Base-by-base conservation (phyloP, 208 protist species). In the Crithidia acanthocephali region DNA sequence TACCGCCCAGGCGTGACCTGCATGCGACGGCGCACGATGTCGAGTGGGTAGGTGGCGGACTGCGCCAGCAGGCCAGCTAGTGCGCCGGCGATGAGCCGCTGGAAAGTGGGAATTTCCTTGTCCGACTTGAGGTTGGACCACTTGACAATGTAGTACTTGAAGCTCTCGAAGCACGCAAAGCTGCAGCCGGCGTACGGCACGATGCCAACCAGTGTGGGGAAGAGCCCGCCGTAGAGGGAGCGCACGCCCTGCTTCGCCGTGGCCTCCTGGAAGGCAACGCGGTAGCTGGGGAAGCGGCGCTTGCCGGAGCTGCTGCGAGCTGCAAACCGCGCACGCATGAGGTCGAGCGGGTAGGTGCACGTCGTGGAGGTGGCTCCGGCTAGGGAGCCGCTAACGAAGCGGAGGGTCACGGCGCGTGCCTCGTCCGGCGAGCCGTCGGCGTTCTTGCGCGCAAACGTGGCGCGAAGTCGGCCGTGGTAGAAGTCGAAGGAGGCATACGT, bases 21-120 rank as follows among this genome's bases (percentile, higher is more conserved):
- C 93, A 98, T 97, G 59, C 96, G 81, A 2, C 96, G 88, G 2
- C 96, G 91, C 57, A 98, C 92, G 74, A 98, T 96, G 80, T 98
- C 96, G 7, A 98, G 80, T 2, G 96, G 96, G 63, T 98, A 98
- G n/a, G 94, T 96, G 37, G 87, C 84, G 28, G 93, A 96, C 80
- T 98, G 96, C 13, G 91, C 93, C n/a, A 97, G 51, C 28, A 96
- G 69, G 16, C 96, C 96, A n/a, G 94, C 82, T 23, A 96, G 70
- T 13, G 76, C 93, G 60, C 95, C 95, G 27, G 89, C 90, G 32
- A 91, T 53, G 35, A 95, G 76, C 2, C 91, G 80, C 70, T 94
- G 87, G 50, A 77, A 80, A 10, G 88, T 85, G 13, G 80, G 68
- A 30, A 97, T 93, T 13, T 85, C 81, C 48, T 86, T 86, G 30